Base-by-base conservation (phyloP, 169 alveolate species). In the Eimeria maxima region DNA sequence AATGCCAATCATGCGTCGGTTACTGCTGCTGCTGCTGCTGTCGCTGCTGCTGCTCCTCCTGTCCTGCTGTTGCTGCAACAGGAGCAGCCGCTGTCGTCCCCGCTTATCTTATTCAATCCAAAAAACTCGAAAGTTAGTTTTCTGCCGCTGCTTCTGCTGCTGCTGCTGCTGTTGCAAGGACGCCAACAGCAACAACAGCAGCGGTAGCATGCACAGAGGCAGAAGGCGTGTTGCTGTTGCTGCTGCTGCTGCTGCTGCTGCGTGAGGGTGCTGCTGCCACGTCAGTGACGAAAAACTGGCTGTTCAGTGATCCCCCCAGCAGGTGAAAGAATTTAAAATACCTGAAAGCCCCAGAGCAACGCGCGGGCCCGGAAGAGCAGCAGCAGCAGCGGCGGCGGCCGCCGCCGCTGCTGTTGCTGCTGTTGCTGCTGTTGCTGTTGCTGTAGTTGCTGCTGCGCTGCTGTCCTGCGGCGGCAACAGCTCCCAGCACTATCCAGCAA, bases 311-410 rank as follows among this genome's bases (percentile, higher is more conserved):
- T 33, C 65, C 47, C 55, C 89, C 89, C 63, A 13, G 63, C 33
- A 78, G 65, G 89, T 18, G 65, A 53, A 38, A 44, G 65, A 78
- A 78, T 44, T 27, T 53, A 27, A 78, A 78, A 78, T 78, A 44
- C 13, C 7, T 38, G 24, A 24, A 78, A 78, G 89, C 89, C 89
- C 89, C 89, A 73, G 89, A 78, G 65, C 38, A 78, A 45, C 89
- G 4, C 67, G 60, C 29, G 63, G 89, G 67, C 60, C 89, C 65
- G 63, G 89, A 29, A 38, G 38, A 38, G 89, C 89, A 78, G 89
- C 89, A 78, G 63, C 89, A 38, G 89, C 89, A 78, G 89, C 89
- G 44, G 89, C 89, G 33, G 89, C 89, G 3, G 89, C 89, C 8
- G 89, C 63, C 24, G 89, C 89, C 22, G 89, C 89, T 44, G 89